These are phyloP conservation scores for Raffaelea arxii DNA, from an alignment of 2,329 filamentous ascomycete genomes.

Conservation along the genomic window DNA sequence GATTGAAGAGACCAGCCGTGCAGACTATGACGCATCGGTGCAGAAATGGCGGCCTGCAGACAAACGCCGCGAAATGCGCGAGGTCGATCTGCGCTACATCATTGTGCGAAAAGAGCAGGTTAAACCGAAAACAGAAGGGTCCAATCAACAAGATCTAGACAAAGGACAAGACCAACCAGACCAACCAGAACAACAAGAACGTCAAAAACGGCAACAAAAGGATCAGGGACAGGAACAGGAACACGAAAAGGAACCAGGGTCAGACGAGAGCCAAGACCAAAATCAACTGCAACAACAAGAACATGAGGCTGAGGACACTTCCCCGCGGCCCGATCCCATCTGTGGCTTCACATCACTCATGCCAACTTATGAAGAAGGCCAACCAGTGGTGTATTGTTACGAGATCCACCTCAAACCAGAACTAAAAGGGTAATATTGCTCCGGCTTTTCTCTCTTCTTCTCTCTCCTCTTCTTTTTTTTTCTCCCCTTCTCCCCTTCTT, in stretches of 20 bases:
- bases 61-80: slow-evolving; percentile 60
- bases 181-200: neutral
- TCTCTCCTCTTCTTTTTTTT: neutral
- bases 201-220: neutral
- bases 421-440: slow-evolving; percentile 38
- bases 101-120: slow-evolving; percentile 30
- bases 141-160: neutral
- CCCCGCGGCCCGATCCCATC: slow-evolving; percentile 25
- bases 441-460: neutral
- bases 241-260: neutral
- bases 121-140: slow-evolving; percentile 16
- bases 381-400: slow-evolving; percentile 66
- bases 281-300: no score
- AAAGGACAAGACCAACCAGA: neutral
- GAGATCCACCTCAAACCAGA: slow-evolving; percentile 58
- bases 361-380: slow-evolving; percentile 58
- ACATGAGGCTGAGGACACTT: no score
- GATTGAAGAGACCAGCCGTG: slow-evolving; percentile 52
- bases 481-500: neutral
- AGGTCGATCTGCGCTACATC: slow-evolving; percentile 58
- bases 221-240: neutral
- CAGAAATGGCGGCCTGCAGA: slow-evolving; percentile 51
- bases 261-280: no score
- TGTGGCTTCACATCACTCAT: slow-evolving; percentile 57
- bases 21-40: slow-evolving; percentile 53